Base-by-base conservation (phyloP, 495 filamentous ascomycete genomes). In the Penicillium macrosclerotiorum region DNA sequence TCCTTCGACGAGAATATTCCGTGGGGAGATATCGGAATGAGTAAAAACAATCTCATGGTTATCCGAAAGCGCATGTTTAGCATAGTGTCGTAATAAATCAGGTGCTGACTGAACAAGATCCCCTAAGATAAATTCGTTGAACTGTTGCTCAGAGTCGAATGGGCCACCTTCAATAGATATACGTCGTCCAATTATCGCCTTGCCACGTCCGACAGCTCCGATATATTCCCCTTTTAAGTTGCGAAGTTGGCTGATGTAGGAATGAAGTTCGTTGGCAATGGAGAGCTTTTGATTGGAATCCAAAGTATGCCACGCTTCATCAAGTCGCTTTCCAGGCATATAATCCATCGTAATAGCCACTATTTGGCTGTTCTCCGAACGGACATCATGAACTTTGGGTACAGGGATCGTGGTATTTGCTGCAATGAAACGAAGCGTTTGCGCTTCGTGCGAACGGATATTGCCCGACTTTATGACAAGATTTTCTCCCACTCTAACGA, bases 1-100 rank as follows among this genome's bases (percentile, higher is more conserved):
- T 20, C 52, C 54, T 4, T 57, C 24, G 0, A 66, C 56, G 27
- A 70, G 48, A 27, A 68, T 66, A 60, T 70, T 66, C 19, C 60
- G 53, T 17, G 60, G 66, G 13, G 45, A 48, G 5, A 67, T 25
- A 51, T 66, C 62, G 14, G 45, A 52, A 44, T 63, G 66, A 18
- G 61, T 60, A 24, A 65, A 63, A 39, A 23, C 12, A 42, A 62
- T 62, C 8, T 59, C 47, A 40, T 62, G 59, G 29, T 41, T 26
- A 32, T 59, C 51, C 22, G 26, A 35, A 11, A 59, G 43, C 17
- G 55, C 52, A 51, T 26, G 42, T 29, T 50, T 56, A 3, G 55
- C 49, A 42, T 52, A 55, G 37, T 63, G 45, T 25, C 45, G 49
- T 16, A 63, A 19, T 19, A 52, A 1, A 22, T 51, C 52, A 13